Evolutionary conservation across 192 early-diverging fungal genomes (phyloP).

Genomic region (Glomus cerebriforme): DNA sequence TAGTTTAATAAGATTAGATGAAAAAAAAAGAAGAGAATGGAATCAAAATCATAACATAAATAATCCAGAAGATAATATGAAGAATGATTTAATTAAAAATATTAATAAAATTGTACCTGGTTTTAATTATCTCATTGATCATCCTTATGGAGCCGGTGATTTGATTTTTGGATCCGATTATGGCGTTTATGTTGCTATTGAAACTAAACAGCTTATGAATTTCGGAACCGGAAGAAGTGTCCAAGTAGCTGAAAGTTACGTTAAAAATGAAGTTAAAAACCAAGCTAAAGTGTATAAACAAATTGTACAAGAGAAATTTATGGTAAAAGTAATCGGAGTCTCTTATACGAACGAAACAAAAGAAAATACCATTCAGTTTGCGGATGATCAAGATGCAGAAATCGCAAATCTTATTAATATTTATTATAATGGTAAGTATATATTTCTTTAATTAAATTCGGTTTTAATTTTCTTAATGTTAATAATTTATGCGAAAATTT

Average conservation of each 20-base stretch:
- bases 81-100: background rate
- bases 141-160: background rate
- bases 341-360: background rate
- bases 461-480: too few species aligned
- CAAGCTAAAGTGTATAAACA: background rate
- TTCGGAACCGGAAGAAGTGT: background rate
- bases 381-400: background rate
- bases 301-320: background rate
- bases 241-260: background rate
- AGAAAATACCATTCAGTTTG: too few species aligned
- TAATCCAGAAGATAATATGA: background rate
- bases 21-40: slow-evolving; percentile 1
- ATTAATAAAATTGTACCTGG: background rate
- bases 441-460: too few species aligned
- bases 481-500: too few species aligned
- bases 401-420: background rate
- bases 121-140: slow-evolving; percentile 4
- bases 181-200: slow-evolving; percentile 4
- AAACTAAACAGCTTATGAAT: slow-evolving; percentile 9
- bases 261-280: background rate
- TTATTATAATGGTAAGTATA: background rate
- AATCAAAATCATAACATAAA: background rate
- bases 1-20: background rate
- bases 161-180: slow-evolving; percentile 16
- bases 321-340: background rate